Percentiles rank a stretch among this genome's conserved stretches.
Conservation (phyloP, 169 alveolate genomes). For the Plasmodium vivax region DNA sequence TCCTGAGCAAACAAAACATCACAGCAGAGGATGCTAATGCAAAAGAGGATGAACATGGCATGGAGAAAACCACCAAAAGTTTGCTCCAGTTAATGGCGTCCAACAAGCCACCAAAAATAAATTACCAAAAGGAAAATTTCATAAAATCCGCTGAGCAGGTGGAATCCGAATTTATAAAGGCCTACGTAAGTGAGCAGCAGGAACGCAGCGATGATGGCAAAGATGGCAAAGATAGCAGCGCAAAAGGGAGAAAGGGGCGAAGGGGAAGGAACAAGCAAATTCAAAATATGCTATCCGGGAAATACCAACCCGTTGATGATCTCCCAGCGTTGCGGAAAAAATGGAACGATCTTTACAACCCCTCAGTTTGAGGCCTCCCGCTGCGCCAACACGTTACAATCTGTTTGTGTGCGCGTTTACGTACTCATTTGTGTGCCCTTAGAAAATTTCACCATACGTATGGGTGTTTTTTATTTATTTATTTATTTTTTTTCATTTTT, state of each 20-base stretch:
- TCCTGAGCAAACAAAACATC: conserved; percentile 8
- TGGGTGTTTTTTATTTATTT: not conserved
- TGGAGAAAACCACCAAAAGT: conserved; percentile 29
- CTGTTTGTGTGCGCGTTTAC: not conserved
- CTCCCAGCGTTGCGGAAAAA: conserved; percentile 26
- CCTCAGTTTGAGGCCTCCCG: not conserved
- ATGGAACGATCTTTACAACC: conserved; percentile 45
- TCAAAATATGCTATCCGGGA: conserved; percentile 31
- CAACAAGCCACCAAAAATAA: conserved; percentile 52
- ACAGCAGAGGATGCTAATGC: not conserved
- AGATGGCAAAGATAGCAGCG: conserved; percentile 50
- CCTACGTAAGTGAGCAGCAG: conserved; percentile 33
- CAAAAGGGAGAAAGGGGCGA: conserved; percentile 1
- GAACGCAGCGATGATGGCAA: conserved; percentile 20
- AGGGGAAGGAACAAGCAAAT: conserved; percentile 32
- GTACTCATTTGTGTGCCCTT: not conserved
- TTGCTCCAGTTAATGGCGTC: conserved; percentile 42
- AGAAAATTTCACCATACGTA: not conserved
- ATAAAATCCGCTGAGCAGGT: conserved; percentile 74
- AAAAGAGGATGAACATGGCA: not conserved
- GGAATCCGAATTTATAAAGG: conserved; percentile 72
- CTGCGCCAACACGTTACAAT: not conserved
- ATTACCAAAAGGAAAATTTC: conserved; percentile 63
- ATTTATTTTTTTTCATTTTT: not conserved
- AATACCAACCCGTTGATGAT: conserved; percentile 29